Percentiles rank a stretch among this genome's conserved stretches.
phyloP scores from a whole-genome alignment of 2,329 filamentous ascomycete genomes.

The Colletotrichum noveboracense region DNA sequence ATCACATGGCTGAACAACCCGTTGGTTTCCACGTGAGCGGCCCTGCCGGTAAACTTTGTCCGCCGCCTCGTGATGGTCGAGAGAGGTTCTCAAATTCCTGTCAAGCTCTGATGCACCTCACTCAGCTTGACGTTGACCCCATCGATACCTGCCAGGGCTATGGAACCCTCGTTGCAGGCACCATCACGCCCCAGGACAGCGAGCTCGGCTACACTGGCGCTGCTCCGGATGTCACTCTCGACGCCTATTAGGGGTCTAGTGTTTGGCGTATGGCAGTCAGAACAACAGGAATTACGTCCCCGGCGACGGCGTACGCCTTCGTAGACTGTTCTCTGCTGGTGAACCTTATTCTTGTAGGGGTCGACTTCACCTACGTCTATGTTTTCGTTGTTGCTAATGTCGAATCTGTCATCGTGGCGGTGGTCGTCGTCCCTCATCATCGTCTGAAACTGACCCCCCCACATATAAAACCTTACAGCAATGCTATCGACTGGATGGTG shows the following conservation, averaged over 20 bases:
- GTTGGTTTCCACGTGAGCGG: not conserved
- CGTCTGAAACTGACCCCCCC: too few relatives aligned
- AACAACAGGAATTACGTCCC: too few relatives aligned
- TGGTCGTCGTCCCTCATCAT: not conserved
- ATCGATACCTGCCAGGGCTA: constrained; percentile 43
- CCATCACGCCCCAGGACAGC: constrained; percentile 47
- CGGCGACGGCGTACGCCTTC: too few relatives aligned
- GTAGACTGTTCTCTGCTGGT: too few relatives aligned
- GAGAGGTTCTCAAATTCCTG: too few relatives aligned
- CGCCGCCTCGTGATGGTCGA: too few relatives aligned
- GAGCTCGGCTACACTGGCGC: constrained; percentile 42
- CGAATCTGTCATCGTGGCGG: not conserved
- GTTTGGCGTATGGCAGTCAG: too few relatives aligned
- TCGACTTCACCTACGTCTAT: accelerated
- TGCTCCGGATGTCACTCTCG: constrained; percentile 44
- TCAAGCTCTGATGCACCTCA: constrained; percentile 24
- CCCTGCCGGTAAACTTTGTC: not conserved
- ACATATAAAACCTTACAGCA: not conserved
- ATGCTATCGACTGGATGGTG: not conserved
- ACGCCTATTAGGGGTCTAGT: constrained; percentile 36
- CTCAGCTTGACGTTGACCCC: constrained; percentile 44
- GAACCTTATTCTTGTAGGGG: not conserved
- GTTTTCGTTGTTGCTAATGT: not conserved
- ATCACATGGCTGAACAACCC: not conserved
- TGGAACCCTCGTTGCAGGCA: constrained; percentile 50